Evolutionary conservation across 139 green algal species (phyloP).

Genomic region (Ettlia oleoabundans): DNA sequence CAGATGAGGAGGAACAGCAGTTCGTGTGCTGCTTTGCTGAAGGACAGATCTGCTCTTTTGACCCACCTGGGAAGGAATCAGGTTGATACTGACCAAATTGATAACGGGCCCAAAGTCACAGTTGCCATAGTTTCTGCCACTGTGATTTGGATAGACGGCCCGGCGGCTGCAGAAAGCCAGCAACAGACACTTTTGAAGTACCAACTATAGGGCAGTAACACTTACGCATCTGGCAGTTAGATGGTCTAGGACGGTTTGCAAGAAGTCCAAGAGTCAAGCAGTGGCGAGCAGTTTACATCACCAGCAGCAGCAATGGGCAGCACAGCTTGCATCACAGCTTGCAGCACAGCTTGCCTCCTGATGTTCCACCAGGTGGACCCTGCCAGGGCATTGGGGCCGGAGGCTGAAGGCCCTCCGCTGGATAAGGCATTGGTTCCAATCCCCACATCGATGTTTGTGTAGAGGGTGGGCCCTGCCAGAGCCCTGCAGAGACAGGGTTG

Average conservation of each 20-base stretch:
- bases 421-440: neutral
- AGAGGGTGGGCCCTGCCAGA: constrained; percentile 1
- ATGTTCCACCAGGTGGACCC: constrained; percentile 13
- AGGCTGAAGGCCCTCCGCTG: neutral
- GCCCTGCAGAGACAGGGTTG: no score
- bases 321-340: neutral
- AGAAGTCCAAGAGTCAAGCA: no score
- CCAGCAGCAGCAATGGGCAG: neutral
- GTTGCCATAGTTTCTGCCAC: neutral
- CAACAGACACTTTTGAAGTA: no score
- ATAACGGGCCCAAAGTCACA: neutral
- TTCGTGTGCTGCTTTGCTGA: neutral
- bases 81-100: neutral
- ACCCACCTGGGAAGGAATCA: neutral
- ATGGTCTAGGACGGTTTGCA: no score
- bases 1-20: no score
- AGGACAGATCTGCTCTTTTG: neutral
- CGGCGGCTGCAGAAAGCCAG: neutral
- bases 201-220: no score
- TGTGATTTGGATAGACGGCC: neutral
- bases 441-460: neutral
- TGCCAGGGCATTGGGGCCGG: neutral
- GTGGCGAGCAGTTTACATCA: no score
- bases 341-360: neutral
- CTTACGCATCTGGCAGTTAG: no score